Base-by-base conservation (phyloP, 2,329 filamentous ascomycete species). In the Chaetoscypha palmicola region DNA sequence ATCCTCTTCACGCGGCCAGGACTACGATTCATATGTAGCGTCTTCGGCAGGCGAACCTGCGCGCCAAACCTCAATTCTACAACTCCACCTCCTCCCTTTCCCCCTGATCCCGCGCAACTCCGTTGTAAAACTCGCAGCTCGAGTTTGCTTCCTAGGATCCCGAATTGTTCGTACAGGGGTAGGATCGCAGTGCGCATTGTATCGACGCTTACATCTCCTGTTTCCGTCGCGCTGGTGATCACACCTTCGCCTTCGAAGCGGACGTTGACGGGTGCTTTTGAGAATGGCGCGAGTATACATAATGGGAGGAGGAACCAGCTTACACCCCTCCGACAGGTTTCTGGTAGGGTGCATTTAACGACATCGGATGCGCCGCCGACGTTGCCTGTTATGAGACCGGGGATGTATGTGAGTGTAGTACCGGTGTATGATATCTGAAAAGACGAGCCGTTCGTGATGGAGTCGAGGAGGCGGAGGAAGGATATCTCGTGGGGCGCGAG, bases 401-500 rank as follows among this genome's bases (percentile, higher is more conserved):
- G 92, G 53, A 86, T 84, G 68, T 94, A 98, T 28, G 90, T 83
- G 44, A 98, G 77, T 1, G 88, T 90, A 0, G 92, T 97, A 62
- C 92, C 92, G 1, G 89, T 96, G 68, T 94, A 92, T 9, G 89
- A 95, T 56, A 98, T 95, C 60, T 96, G 90, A 68, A 97, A 88
- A 44, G 85, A 81, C 46, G 86, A 86, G 67, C 92, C 92, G 72
- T 98, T 98, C 60, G 92, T 98, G 58, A 98, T 76, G 55, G 87
- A 77, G 66, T 97, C 92, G 60, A 98, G 81, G 14, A 98, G 84
- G 45, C 92, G 90, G 23, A 98, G 77, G 66, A 98, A 91, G 36
- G 92, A 97, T 58, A 97, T 82, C 68, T 98, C 92, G 69, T 95
- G 85, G 38, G 88, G 83, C 42, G 87, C 83, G 43, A 98, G 84